Evolutionary conservation across 2,329 filamentous ascomycete species (phyloP).

Genomic region (Penicillium sclerotigenum): DNA sequence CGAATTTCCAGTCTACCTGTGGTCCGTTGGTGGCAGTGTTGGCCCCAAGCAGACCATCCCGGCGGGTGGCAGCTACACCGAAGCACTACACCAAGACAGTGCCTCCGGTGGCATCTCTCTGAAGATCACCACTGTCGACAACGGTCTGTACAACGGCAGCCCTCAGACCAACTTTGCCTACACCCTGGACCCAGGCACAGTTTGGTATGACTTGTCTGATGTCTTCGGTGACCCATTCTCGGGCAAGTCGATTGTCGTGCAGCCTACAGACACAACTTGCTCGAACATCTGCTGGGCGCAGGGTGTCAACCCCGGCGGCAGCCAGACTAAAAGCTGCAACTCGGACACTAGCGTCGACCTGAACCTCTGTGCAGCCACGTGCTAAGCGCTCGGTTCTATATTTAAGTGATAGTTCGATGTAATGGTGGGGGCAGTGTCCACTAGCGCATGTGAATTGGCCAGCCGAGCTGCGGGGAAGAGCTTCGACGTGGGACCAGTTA

Average conservation of each 20-base stretch:
- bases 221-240: constrained; percentile 45
- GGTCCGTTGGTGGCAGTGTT: constrained; percentile 36
- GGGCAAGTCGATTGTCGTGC: constrained; percentile 25
- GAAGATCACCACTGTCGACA: constrained; percentile 39
- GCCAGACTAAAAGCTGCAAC: constrained; percentile 31
- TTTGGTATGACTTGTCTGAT: constrained; percentile 45
- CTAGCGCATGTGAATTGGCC: not conserved
- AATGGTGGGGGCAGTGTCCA: not conserved
- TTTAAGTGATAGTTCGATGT: not conserved
- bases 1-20: constrained; percentile 36
- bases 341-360: constrained; percentile 27
- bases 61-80: constrained; percentile 34
- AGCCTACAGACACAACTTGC: constrained; percentile 26
- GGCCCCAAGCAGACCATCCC: constrained; percentile 31
- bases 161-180: constrained; percentile 44
- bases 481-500: not conserved
- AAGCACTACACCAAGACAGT: constrained; percentile 36
- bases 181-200: constrained; percentile 34
- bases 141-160: constrained; percentile 38
- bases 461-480: not conserved
- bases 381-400: constrained; percentile 13
- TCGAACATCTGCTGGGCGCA: constrained; percentile 32
- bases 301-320: constrained; percentile 30
- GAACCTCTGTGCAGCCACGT: constrained; percentile 30
- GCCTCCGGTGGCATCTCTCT: constrained; percentile 43